These are phyloP conservation scores for Eucalyptus sp. DNA, from an alignment of 345 rosid genomes.

Conservation along the genomic window DNA sequence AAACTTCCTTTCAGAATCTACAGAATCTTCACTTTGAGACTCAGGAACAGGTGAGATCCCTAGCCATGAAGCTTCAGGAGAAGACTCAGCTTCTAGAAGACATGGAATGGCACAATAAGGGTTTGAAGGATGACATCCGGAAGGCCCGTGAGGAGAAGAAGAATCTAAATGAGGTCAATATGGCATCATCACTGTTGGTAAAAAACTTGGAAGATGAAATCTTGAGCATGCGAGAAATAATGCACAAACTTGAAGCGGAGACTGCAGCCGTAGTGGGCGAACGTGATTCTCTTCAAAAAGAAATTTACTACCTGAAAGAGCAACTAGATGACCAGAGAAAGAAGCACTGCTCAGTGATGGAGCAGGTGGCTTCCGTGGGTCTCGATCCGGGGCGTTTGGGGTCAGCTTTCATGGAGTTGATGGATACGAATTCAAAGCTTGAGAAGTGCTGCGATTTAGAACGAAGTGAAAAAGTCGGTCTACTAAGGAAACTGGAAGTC, in stretches of 20 bases:
- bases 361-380: constrained; percentile 71
- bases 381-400: constrained; percentile 46
- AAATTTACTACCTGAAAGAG: constrained; percentile 80
- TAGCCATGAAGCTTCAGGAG: constrained; percentile 48
- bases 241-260: constrained; percentile 72
- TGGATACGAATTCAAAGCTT: constrained; percentile 44
- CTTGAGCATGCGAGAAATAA: constrained; percentile 46
- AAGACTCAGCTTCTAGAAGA: constrained; percentile 45
- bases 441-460: constrained; percentile 41
- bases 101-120: constrained; percentile 43
- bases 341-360: constrained; percentile 43
- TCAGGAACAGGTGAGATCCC: constrained; percentile 72
- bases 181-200: constrained; percentile 58
- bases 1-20: constrained; percentile 81
- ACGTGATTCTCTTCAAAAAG: constrained; percentile 87
- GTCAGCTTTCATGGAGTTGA: constrained; percentile 52
- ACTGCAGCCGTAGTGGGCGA: constrained; percentile 64
- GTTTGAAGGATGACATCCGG: constrained; percentile 42
- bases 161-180: constrained; percentile 46
- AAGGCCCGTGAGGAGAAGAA: constrained; percentile 39
- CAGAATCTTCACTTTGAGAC: constrained; percentile 82
- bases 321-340: constrained; percentile 54
- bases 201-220: constrained; percentile 53
- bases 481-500: constrained; percentile 47
- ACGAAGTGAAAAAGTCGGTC: constrained; percentile 24